These are phyloP conservation scores for Tolypocladium ophioglossoides DNA, from an alignment of 2,329 filamentous ascomycete species.

Conservation along the genomic window DNA sequence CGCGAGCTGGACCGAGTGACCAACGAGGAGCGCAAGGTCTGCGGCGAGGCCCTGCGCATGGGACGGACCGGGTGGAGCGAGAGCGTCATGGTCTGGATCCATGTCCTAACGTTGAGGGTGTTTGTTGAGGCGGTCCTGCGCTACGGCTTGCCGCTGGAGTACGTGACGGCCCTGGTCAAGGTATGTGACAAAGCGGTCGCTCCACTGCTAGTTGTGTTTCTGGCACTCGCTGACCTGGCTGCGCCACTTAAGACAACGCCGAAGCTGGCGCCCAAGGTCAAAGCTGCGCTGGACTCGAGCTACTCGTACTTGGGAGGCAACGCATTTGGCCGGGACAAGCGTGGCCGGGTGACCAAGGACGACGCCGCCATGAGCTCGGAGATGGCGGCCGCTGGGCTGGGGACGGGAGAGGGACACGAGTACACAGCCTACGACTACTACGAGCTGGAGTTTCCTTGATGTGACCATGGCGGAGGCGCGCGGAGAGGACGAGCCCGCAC, in stretches of 20 bases:
- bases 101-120: slow-evolving; percentile 80
- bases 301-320: slow-evolving; percentile 94
- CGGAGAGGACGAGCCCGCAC: too few species aligned
- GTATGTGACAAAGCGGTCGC: slow-evolving; percentile 35
- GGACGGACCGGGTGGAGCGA: slow-evolving; percentile 92
- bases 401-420: slow-evolving; percentile 61
- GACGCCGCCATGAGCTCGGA: slow-evolving; percentile 71
- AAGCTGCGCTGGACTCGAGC: slow-evolving; percentile 65
- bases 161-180: slow-evolving; percentile 74
- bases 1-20: slow-evolving; percentile 74
- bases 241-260: slow-evolving; percentile 58
- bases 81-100: slow-evolving; percentile 90
- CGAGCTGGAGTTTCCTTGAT: slow-evolving; percentile 65
- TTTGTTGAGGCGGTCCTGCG: slow-evolving; percentile 98
- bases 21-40: slow-evolving; percentile 81
- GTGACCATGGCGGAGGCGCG: not conserved
- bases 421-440: slow-evolving; percentile 98
- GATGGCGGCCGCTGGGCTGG: slow-evolving; percentile 65
- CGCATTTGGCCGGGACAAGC: slow-evolving; percentile 87
- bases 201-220: slow-evolving; percentile 6
- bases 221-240: not conserved
- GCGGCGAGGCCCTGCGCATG: slow-evolving; percentile 81
- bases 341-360: slow-evolving; percentile 83
- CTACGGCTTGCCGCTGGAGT: slow-evolving; percentile 86
- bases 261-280: slow-evolving; percentile 74